These are phyloP conservation scores for Stevia rebaudiana DNA, from an alignment of 140 eudicot genomes.

Conservation along the genomic window DNA sequence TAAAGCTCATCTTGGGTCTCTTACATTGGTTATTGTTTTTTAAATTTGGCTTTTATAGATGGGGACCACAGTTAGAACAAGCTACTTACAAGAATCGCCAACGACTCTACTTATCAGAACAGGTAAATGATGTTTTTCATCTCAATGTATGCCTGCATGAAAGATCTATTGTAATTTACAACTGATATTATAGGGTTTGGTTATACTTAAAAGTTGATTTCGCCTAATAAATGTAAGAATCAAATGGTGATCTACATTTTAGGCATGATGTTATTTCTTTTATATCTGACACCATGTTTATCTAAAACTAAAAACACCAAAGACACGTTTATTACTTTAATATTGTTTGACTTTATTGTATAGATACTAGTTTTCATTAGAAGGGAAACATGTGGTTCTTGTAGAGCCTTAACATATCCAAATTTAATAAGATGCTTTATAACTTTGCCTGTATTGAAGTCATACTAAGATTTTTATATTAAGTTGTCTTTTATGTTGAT, in stretches of 20 bases:
- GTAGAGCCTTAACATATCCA: not conserved
- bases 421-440: not conserved
- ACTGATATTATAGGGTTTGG: not conserved
- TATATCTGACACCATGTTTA: no score
- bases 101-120: conserved; percentile 91
- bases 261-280: no score
- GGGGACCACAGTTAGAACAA: conserved; percentile 84
- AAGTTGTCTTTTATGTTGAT: not conserved
- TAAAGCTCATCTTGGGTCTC: not conserved
- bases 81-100: conserved; percentile 91
- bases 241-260: no score
- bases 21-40: not conserved
- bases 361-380: not conserved
- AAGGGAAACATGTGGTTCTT: not conserved
- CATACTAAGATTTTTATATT: not conserved
- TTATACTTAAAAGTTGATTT: no score
- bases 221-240: no score
- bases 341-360: not conserved
- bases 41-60: conserved; percentile 25
- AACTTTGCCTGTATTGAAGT: not conserved
- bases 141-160: conserved; percentile 5
- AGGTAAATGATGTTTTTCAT: conserved; percentile 32
- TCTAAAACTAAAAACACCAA: not conserved
- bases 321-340: not conserved
- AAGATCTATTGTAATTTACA: not conserved